These are phyloP conservation scores for Ascochyta viciae-villosae DNA, from an alignment of 2,329 filamentous ascomycete genomes.

Conservation along the genomic window DNA sequence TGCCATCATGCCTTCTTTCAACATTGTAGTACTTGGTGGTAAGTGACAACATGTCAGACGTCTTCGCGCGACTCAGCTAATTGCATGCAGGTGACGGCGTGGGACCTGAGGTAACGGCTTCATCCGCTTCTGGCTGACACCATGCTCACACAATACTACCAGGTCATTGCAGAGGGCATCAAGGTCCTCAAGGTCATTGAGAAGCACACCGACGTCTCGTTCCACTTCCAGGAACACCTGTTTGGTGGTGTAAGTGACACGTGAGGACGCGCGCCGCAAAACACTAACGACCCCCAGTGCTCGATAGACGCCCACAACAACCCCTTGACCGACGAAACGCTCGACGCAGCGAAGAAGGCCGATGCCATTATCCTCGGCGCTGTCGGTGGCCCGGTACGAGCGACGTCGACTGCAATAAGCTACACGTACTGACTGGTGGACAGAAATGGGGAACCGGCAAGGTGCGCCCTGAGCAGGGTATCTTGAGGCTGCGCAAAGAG, in stretches of 20 bases:
- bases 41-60: constrained; percentile 17
- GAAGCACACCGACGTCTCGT: constrained; percentile 75
- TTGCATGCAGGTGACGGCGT: constrained; percentile 48
- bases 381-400: constrained; percentile 82
- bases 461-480: constrained; percentile 90
- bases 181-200: constrained; percentile 86
- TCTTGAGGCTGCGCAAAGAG: constrained; percentile 90
- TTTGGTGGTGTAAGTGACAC: constrained; percentile 80
- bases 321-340: constrained; percentile 82
- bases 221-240: constrained; percentile 89
- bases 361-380: constrained; percentile 92
- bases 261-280: neutral
- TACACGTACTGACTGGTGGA: constrained; percentile 17
- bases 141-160: constrained; percentile 28
- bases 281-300: constrained; percentile 61
- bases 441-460: constrained; percentile 89
- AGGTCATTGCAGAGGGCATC: constrained; percentile 84
- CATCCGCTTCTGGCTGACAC: neutral
- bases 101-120: constrained; percentile 49
- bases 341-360: constrained; percentile 81
- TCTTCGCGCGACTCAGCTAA: constrained; percentile 15
- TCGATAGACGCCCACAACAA: constrained; percentile 84
- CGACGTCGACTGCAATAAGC: neutral
- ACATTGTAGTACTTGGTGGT: constrained; percentile 53
- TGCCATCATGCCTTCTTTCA: constrained; percentile 48